A percentile compares a stretch with the other conserved stretches of the same genome.
Conservation (phyloP, 2,329 filamentous ascomycete genomes). For the Curvularia eragrostidis region DNA sequence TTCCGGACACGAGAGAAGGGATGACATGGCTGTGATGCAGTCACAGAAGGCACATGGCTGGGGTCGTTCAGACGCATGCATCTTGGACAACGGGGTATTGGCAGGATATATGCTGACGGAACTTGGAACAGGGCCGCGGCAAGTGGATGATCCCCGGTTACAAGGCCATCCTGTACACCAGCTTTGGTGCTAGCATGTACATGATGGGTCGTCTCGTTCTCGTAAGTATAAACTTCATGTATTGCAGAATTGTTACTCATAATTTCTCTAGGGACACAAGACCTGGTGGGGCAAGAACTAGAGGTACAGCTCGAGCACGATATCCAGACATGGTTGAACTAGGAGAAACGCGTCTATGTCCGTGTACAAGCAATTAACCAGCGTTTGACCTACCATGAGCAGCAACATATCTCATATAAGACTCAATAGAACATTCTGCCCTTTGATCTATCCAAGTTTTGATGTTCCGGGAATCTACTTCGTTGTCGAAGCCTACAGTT, state of each 20-base stretch:
- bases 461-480: not conserved
- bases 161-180: conserved; percentile 68
- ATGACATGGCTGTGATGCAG: conserved; percentile 6
- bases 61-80: not conserved
- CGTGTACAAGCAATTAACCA: conserved; percentile 45
- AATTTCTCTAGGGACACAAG: conserved; percentile 68
- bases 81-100: not conserved
- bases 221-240: conserved; percentile 39
- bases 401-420: conserved; percentile 6
- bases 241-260: conserved; percentile 5
- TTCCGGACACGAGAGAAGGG: conserved; percentile 15
- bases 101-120: conserved; percentile 23
- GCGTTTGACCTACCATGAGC: conserved; percentile 25
- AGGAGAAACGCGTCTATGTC: conserved; percentile 26
- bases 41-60: not conserved
- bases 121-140: conserved; percentile 67
- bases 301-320: conserved; percentile 11
- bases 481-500: not conserved
- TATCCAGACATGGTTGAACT: conserved; percentile 14
- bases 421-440: conserved; percentile 9
- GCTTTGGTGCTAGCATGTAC: conserved; percentile 71
- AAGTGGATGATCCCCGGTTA: conserved; percentile 71
- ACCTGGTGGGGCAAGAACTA: conserved; percentile 66
- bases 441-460: not conserved
- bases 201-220: conserved; percentile 75